These are phyloP conservation scores for Debaryomyces subglobosus DNA, from an alignment of 1,139 yeast species.

Conservation along the genomic window DNA sequence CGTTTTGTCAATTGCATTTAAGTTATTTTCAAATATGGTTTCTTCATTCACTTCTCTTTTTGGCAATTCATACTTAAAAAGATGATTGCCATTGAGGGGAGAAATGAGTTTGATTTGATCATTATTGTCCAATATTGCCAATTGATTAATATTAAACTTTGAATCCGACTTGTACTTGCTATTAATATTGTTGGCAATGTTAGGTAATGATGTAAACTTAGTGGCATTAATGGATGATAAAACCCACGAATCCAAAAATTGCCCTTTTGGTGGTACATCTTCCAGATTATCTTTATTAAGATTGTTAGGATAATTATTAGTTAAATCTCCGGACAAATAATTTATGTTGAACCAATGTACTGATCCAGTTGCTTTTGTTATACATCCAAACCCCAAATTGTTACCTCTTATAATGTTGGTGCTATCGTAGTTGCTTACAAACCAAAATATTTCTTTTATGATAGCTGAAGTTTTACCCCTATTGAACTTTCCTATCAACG, in stretches of 20 bases:
- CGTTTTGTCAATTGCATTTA: constrained; percentile 8
- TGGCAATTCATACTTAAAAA: constrained; percentile 51
- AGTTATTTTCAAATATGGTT: constrained; percentile 6
- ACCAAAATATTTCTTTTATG: constrained; percentile 59
- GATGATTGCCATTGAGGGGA: constrained; percentile 46
- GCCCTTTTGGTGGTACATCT: constrained; percentile 14
- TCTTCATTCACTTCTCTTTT: constrained; percentile 14
- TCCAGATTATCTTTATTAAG: constrained; percentile 16
- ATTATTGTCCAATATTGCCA: constrained; percentile 40
- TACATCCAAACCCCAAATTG: constrained; percentile 55
- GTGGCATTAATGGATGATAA: constrained; percentile 38
- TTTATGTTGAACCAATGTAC: constrained; percentile 63
- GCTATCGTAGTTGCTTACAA: constrained; percentile 28
- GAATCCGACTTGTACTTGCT: constrained; percentile 11
- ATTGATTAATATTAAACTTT: constrained; percentile 27
- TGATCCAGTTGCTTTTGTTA: constrained; percentile 60
- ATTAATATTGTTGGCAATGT: constrained; percentile 20
- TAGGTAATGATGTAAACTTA: constrained; percentile 36
- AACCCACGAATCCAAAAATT: constrained; percentile 45
- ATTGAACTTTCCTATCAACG: constrained; percentile 59
- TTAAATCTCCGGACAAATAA: constrained; percentile 38
- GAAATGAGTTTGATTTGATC: constrained; percentile 46
- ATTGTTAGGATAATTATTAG: constrained; percentile 31
- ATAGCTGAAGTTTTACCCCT: constrained; percentile 68
- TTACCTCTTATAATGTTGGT: constrained; percentile 24